A percentile compares a stretch with the other conserved stretches of the same genome.
phyloP scores from a whole-genome alignment of 768 basidiomycete species.

The Amanita muscaria region DNA sequence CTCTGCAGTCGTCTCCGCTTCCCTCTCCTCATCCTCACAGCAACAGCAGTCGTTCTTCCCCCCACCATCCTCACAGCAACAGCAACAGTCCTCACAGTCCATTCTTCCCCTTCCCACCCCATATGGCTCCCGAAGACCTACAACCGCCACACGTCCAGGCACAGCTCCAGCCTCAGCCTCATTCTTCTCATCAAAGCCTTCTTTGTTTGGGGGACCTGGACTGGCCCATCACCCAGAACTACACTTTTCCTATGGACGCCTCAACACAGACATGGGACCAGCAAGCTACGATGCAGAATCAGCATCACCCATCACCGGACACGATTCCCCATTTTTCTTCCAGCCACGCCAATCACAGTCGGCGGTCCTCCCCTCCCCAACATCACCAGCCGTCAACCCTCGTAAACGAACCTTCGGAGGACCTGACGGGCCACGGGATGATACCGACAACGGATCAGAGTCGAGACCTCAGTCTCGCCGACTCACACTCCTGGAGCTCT shows the following conservation, averaged over 20 bases:
- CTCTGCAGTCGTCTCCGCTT: conserved; percentile 69
- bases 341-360: conserved; percentile 18
- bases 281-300: conserved; percentile 13
- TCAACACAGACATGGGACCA: conserved; percentile 10
- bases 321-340: conserved; percentile 70
- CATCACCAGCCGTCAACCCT: conserved; percentile 30
- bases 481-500: conserved; percentile 83
- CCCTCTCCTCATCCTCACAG: conserved; percentile 39
- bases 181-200: conserved; percentile 44
- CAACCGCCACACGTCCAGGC: conserved; percentile 56
- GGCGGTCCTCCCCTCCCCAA: conserved; percentile 20
- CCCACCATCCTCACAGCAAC: conserved; percentile 13
- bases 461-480: conserved; percentile 73
- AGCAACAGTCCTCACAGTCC: conserved; percentile 33
- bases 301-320: conserved; percentile 17
- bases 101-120: conserved; percentile 51
- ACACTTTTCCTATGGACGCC: conserved; percentile 33
- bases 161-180: conserved; percentile 65
- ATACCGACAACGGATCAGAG: conserved; percentile 53
- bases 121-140: conserved; percentile 45
- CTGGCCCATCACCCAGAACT: conserved; percentile 33
- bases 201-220: conserved; percentile 44
- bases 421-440: conserved; percentile 39
- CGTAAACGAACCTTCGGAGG: conserved; percentile 57
- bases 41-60: conserved; percentile 29